Evolutionary conservation across 495 filamentous ascomycete genomes (phyloP).

Genomic region (Parachaetomium inaequale): DNA sequence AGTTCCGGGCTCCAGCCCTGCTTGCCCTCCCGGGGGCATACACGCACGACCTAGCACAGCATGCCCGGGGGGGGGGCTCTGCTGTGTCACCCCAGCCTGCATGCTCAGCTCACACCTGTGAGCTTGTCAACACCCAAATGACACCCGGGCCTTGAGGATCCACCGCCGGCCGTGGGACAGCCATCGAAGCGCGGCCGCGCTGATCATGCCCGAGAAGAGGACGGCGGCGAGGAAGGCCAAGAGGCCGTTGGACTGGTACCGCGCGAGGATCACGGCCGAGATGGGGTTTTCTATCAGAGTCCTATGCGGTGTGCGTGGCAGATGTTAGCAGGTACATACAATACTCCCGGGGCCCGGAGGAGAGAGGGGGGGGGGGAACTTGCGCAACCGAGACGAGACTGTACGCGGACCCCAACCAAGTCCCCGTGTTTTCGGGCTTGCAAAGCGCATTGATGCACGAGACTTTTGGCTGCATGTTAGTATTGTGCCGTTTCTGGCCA

Average conservation of each 20-base stretch:
- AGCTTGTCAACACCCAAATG: neutral
- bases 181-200: conserved; percentile 23
- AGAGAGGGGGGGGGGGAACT: neutral
- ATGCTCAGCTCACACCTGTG: neutral
- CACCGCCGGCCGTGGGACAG: conserved; percentile 20
- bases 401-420: conserved; percentile 31
- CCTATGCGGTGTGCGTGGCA: neutral
- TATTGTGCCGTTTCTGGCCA: neutral
- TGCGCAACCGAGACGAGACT: conserved; percentile 30
- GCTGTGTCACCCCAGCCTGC: neutral
- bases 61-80: neutral
- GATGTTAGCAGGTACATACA: neutral
- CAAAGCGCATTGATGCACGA: conserved; percentile 31
- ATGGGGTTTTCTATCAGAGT: conserved; percentile 28
- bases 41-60: neutral
- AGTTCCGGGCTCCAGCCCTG: too few relatives aligned
- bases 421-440: conserved; percentile 21
- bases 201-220: conserved; percentile 26
- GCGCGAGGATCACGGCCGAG: conserved; percentile 24
- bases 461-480: conserved; percentile 17
- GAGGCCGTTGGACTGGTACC: conserved; percentile 20
- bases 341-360: neutral
- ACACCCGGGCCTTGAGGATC: conserved; percentile 15
- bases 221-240: conserved; percentile 28
- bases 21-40: neutral